These are phyloP conservation scores for Hysterangium stoloniferum DNA, from an alignment of 768 basidiomycete species.

Conservation along the genomic window DNA sequence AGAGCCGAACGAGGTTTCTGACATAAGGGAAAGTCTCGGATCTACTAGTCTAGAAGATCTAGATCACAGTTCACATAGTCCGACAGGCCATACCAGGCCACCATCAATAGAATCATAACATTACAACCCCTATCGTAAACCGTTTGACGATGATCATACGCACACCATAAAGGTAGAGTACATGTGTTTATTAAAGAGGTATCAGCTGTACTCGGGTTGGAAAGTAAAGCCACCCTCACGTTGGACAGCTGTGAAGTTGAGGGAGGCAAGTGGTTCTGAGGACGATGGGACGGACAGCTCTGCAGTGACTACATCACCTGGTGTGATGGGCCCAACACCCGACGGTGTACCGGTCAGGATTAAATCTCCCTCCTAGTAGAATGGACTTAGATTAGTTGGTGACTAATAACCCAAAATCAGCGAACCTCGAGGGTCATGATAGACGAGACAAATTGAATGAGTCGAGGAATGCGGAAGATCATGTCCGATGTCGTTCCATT, in stretches of 20 bases:
- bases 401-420: not conserved
- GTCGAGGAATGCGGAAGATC: constrained; percentile 84
- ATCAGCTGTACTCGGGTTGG: too few species aligned
- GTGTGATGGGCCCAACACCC: constrained; percentile 72
- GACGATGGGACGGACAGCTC: constrained; percentile 44
- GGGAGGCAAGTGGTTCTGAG: constrained; percentile 48
- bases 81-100: not conserved
- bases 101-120: constrained; percentile 6
- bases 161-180: too few species aligned
- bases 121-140: too few species aligned
- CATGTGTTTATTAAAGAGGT: too few species aligned
- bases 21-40: constrained; percentile 4
- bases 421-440: constrained; percentile 94
- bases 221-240: constrained; percentile 68
- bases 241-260: constrained; percentile 58
- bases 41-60: not conserved
- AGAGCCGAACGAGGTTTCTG: not conserved
- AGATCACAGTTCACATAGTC: not conserved
- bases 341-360: constrained; percentile 88
- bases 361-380: constrained; percentile 76
- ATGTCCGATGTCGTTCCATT: constrained; percentile 80
- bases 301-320: constrained; percentile 78
- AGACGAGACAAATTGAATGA: constrained; percentile 87
- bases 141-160: too few species aligned
- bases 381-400: not conserved